Evolutionary conservation across 768 basidiomycete genomes (phyloP).

Genomic region (Cantharellus cinnabarinus): DNA sequence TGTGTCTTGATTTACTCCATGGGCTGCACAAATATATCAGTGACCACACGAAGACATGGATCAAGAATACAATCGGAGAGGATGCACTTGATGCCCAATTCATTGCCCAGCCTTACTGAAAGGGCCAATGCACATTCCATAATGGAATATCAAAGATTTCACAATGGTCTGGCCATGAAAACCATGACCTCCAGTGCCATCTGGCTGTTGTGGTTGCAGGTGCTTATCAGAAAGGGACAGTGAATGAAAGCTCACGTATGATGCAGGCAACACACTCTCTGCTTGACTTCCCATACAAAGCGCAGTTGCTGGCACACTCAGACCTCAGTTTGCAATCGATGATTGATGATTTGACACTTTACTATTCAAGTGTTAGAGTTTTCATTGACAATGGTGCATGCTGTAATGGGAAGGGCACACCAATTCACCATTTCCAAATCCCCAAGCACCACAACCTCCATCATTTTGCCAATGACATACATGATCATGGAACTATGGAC

Average conservation of each 20-base stretch:
- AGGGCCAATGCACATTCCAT: background rate
- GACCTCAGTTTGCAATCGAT: constrained; percentile 15
- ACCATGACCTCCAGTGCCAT: background rate
- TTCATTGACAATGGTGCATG: no score
- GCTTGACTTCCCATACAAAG: constrained; percentile 23
- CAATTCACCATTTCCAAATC: no score
- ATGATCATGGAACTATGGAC: no score
- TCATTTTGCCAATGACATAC: no score
- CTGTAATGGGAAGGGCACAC: no score
- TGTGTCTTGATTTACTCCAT: background rate
- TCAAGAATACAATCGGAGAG: background rate
- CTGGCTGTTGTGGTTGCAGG: constrained; percentile 5
- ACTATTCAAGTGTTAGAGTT: no score
- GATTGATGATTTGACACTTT: background rate
- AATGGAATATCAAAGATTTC: background rate
- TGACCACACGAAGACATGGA: background rate
- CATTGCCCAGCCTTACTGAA: background rate
- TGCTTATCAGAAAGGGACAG: no score
- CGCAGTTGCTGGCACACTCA: constrained; percentile 19
- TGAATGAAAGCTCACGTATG: background rate
- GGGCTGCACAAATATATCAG: background rate
- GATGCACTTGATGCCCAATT: background rate
- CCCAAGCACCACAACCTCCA: no score
- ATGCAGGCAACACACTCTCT: constrained; percentile 14
- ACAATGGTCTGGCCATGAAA: constrained; percentile 6